Conservation (phyloP, 768 basidiomycete genomes). For the Sporobolomyces roseus region DNA sequence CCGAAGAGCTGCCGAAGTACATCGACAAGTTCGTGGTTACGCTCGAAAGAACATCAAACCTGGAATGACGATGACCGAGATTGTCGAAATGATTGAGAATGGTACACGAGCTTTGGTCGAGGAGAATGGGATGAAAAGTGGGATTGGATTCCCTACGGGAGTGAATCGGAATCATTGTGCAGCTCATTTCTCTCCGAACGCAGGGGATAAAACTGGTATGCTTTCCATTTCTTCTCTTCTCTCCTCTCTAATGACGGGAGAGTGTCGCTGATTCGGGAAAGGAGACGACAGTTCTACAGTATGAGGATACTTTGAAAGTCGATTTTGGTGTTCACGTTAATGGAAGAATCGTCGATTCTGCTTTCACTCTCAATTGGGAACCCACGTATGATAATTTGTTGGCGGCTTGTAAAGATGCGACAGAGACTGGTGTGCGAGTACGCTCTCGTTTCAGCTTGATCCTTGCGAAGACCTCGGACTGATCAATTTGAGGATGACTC, state of each 20-base stretch:
- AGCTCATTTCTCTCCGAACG: constrained; percentile 93
- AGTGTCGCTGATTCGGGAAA: not conserved
- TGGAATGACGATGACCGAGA: constrained; percentile 90
- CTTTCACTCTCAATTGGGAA: constrained; percentile 84
- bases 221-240: not conserved
- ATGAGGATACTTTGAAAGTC: constrained; percentile 87
- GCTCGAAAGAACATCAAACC: constrained; percentile 80
- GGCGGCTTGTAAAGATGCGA: constrained; percentile 89
- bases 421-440: constrained; percentile 83
- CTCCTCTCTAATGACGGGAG: not conserved
- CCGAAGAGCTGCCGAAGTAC: constrained; percentile 89
- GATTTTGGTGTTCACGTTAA: constrained; percentile 96
- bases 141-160: constrained; percentile 95
- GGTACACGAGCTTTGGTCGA: constrained; percentile 87
- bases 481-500: not conserved
- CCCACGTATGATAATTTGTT: constrained; percentile 83
- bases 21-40: constrained; percentile 79
- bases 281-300: constrained; percentile 61
- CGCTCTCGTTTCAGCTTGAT: constrained; percentile 23
- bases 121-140: constrained; percentile 71
- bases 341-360: constrained; percentile 91
- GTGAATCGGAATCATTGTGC: constrained; percentile 90
- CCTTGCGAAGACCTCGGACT: not conserved
- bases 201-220: constrained; percentile 53
- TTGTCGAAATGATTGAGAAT: constrained; percentile 88